phyloP scores from a whole-genome alignment of 345 rosid genomes.

The Physaria fendleri region DNA sequence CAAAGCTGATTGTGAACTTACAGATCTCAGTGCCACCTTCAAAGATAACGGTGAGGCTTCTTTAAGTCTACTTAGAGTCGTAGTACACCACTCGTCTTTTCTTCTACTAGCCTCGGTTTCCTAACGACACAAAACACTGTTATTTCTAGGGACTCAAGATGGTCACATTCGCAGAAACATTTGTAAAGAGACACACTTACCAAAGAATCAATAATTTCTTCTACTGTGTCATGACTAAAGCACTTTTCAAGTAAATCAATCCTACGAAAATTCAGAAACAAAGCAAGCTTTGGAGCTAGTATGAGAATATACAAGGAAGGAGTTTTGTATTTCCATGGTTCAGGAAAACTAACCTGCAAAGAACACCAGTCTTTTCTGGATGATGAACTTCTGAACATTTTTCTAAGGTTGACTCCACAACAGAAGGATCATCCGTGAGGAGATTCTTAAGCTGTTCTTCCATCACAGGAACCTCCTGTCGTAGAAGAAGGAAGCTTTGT shows the following conservation, averaged over 20 bases:
- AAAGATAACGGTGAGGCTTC: constrained; percentile 83
- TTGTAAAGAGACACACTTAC: constrained; percentile 41
- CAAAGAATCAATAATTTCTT: constrained; percentile 77
- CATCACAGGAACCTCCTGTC: constrained; percentile 56
- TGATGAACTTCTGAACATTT: constrained; percentile 50
- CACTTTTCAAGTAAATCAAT: constrained; percentile 62
- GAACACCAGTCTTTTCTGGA: constrained; percentile 62
- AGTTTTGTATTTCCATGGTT: neutral
- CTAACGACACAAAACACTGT: constrained; percentile 30
- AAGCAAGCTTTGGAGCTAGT: constrained; percentile 3
- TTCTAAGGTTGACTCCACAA: constrained; percentile 58
- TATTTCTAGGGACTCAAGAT: constrained; percentile 3
- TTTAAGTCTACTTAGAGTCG: constrained; percentile 57
- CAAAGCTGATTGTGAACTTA: constrained; percentile 35
- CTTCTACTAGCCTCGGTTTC: constrained; percentile 50
- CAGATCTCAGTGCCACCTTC: constrained; percentile 89
- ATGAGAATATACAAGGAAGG: neutral
- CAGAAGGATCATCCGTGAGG: constrained; percentile 85
- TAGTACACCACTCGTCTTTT: constrained; percentile 61
- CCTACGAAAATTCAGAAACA: constrained; percentile 35
- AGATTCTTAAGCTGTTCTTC: constrained; percentile 64
- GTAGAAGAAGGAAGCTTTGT: neutral
- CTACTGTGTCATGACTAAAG: constrained; percentile 75
- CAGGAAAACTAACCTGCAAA: constrained; percentile 52
- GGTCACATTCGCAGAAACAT: neutral